Conservation (phyloP, 2,329 filamentous ascomycete species). For the Aureobasidium mangrovei region DNA sequence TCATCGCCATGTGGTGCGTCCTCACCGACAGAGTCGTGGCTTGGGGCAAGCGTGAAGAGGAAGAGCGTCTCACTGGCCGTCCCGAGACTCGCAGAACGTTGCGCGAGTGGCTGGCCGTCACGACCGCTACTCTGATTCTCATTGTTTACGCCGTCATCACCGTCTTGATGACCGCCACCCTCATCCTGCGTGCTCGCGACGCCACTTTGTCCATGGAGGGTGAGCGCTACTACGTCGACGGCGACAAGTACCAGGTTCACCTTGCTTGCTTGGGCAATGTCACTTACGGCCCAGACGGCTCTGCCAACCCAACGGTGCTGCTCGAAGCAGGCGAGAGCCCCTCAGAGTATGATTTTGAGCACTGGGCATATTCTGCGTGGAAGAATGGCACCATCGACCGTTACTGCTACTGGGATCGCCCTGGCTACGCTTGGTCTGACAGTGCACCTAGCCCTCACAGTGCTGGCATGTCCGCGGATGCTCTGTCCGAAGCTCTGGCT, state of each 20-base stretch:
- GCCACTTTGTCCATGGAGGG: constrained; percentile 65
- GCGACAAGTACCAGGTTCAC: constrained; percentile 77
- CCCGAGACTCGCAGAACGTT: constrained; percentile 76
- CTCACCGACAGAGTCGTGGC: constrained; percentile 71
- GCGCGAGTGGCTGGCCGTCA: constrained; percentile 73
- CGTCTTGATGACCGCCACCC: constrained; percentile 67
- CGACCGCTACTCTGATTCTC: constrained; percentile 64
- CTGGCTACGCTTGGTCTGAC: constrained; percentile 80
- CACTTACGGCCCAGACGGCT: constrained; percentile 46
- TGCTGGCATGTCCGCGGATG: constrained; percentile 85
- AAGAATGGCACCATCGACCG: constrained; percentile 73
- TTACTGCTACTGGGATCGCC: constrained; percentile 94
- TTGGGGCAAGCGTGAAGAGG: constrained; percentile 89
- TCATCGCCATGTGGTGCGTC: constrained; percentile 73
- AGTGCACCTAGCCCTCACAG: constrained; percentile 90
- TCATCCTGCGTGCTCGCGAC: constrained; percentile 74
- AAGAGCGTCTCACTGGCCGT: constrained; percentile 82
- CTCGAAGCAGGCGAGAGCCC: constrained; percentile 76
- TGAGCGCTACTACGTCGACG: constrained; percentile 69
- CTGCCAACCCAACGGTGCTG: constrained; percentile 65
- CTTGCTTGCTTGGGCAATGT: constrained; percentile 72
- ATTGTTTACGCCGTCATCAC: constrained; percentile 58
- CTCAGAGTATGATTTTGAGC: constrained; percentile 69
- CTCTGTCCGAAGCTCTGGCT: constrained; percentile 75
- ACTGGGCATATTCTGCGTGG: constrained; percentile 67